phyloP scores from a whole-genome alignment of 208 protist species.

The Crithidia mellificae region DNA sequence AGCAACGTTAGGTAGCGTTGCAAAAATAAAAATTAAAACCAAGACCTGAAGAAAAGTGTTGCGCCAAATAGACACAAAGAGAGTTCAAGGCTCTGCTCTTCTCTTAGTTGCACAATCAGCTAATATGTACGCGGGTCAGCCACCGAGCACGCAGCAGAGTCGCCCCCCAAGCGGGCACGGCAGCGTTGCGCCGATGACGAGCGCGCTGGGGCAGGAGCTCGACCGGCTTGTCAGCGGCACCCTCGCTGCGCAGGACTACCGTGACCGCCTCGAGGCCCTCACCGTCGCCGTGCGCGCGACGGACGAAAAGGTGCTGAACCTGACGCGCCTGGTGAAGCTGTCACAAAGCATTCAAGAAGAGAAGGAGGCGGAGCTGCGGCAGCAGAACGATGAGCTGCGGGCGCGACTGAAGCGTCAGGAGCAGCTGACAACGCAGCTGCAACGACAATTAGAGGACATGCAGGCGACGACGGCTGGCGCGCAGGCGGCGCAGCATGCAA shows the following conservation, averaged over 20 bases:
- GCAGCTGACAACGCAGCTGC: conserved; percentile 50
- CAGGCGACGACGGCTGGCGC: conserved; percentile 16
- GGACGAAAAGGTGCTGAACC: conserved; percentile 82
- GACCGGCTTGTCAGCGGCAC: conserved; percentile 69
- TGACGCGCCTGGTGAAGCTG: conserved; percentile 81
- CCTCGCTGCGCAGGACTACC: conserved; percentile 64
- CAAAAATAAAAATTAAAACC: too few species aligned
- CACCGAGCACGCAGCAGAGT: background rate
- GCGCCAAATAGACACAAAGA: too few species aligned
- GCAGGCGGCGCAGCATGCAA: conserved; percentile 20
- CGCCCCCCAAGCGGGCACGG: background rate
- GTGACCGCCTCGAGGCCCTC: conserved; percentile 57
- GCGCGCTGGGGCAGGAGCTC: conserved; percentile 30
- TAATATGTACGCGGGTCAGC: conserved; percentile 5
- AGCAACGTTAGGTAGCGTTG: too few species aligned
- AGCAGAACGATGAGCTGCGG: conserved; percentile 68
- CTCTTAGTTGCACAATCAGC: background rate
- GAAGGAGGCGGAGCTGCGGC: conserved; percentile 60
- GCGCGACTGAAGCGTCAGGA: conserved; percentile 72
- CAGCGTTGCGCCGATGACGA: conserved; percentile 15
- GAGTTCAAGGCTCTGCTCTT: too few species aligned
- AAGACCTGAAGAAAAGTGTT: too few species aligned
- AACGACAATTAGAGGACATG: conserved; percentile 41
- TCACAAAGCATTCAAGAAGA: conserved; percentile 74
- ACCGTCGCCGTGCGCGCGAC: conserved; percentile 47